phyloP scores from a whole-genome alignment of 148 eudicot genomes.

The Rhododendron griersonianum region DNA sequence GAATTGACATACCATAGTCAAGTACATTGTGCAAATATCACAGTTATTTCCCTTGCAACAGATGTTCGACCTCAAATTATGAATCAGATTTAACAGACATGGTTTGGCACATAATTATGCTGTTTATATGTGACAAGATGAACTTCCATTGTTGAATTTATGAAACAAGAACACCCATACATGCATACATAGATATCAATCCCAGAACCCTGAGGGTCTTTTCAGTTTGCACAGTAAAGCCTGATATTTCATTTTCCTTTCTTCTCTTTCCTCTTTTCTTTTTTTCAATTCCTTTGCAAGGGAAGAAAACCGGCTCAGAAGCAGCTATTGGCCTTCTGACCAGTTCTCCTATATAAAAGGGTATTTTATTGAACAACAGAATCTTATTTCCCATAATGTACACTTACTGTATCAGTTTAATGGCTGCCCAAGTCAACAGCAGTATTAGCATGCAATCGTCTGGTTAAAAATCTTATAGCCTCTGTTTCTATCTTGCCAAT shows the following conservation, averaged over 20 bases:
- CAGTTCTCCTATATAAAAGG: background rate
- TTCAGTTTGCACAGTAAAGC: background rate
- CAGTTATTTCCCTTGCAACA: background rate
- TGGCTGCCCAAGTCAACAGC: background rate
- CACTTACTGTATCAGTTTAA: background rate
- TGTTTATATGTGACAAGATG: background rate
- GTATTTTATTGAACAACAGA: background rate
- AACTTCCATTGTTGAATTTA: background rate
- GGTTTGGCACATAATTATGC: background rate
- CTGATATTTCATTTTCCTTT: background rate
- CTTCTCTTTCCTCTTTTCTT: background rate
- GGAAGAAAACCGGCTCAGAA: background rate
- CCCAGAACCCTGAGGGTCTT: background rate
- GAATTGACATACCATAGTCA: background rate
- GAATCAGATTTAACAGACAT: background rate
- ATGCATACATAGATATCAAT: background rate
- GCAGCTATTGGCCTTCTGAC: background rate
- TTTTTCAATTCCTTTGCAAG: background rate
- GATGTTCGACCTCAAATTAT: background rate
- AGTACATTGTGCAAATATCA: background rate
- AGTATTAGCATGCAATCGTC: background rate
- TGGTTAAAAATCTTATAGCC: background rate
- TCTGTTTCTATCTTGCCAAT: background rate
- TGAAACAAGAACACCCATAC: background rate
- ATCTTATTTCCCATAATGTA: background rate